Conservation (phyloP, 805 yeast genomes). For the Cyberlindnera mississippiensis region DNA sequence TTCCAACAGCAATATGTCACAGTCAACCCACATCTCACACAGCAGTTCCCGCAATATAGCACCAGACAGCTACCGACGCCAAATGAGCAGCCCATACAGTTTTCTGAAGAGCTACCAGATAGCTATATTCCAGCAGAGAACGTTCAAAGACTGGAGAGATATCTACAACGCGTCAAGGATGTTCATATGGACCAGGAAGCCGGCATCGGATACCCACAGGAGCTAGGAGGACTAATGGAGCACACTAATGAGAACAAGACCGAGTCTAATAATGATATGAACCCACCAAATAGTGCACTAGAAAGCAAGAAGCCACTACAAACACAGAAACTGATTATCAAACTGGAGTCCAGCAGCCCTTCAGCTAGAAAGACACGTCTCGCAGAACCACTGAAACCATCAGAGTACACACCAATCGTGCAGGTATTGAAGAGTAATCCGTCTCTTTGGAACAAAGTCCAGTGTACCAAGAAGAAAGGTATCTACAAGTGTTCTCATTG, state of each 20-base stretch:
- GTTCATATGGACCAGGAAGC: neutral
- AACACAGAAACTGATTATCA: neutral
- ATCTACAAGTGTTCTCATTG: slow-evolving; percentile 47
- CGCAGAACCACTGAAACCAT: neutral
- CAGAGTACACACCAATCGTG: slow-evolving; percentile 9
- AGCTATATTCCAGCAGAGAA: slow-evolving; percentile 2
- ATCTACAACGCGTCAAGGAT: slow-evolving; percentile 3
- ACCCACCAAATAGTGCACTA: neutral
- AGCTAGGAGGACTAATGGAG: too few species aligned
- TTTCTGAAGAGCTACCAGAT: neutral
- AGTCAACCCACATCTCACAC: neutral
- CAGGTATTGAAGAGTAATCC: slow-evolving; percentile 29
- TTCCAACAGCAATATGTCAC: neutral
- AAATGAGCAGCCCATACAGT: neutral
- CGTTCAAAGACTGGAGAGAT: neutral
- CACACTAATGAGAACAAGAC: neutral
- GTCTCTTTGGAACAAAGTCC: slow-evolving; percentile 26
- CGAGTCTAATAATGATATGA: neutral
- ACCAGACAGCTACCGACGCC: too few species aligned
- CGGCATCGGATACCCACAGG: too few species aligned
- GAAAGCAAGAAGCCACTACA: neutral
- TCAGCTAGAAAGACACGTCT: neutral
- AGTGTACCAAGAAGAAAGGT: slow-evolving; percentile 38
- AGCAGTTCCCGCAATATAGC: neutral
- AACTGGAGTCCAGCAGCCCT: neutral